Evolutionary conservation across 768 basidiomycete genomes (phyloP).

Genomic region (Termitomyces sp.): DNA sequence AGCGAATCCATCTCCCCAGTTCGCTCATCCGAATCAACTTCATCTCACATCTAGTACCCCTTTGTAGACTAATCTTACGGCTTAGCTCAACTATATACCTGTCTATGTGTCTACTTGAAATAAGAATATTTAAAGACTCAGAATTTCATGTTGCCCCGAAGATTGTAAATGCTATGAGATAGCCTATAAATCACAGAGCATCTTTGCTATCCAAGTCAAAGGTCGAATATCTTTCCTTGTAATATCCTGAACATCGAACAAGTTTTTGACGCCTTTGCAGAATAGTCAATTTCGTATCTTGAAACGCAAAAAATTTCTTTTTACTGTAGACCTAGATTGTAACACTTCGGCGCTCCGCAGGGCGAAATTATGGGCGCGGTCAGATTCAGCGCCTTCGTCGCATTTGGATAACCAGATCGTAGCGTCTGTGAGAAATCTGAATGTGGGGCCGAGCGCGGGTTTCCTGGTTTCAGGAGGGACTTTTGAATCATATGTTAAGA

Average conservation of each 20-base stretch:
- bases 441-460: slow-evolving; percentile 73
- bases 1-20: background rate
- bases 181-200: background rate
- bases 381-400: slow-evolving; percentile 8
- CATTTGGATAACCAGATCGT: slow-evolving; percentile 60
- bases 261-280: slow-evolving; percentile 27
- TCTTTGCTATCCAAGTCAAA: background rate
- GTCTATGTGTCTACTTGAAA: background rate
- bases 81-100: background rate
- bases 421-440: slow-evolving; percentile 64
- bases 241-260: slow-evolving; percentile 35
- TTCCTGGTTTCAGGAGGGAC: slow-evolving; percentile 34
- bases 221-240: slow-evolving; percentile 16
- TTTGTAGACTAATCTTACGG: background rate
- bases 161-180: background rate
- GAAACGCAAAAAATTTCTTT: background rate
- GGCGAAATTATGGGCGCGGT: slow-evolving; percentile 15
- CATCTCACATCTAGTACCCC: background rate
- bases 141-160: background rate
- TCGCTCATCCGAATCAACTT: background rate
- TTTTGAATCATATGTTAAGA: slow-evolving; percentile 11
- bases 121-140: background rate
- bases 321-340: slow-evolving; percentile 36
- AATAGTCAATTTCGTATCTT: background rate
- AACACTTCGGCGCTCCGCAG: slow-evolving; percentile 34